Base-by-base conservation (phyloP, 2,329 filamentous ascomycete species). In the Trichoderma sp. region DNA sequence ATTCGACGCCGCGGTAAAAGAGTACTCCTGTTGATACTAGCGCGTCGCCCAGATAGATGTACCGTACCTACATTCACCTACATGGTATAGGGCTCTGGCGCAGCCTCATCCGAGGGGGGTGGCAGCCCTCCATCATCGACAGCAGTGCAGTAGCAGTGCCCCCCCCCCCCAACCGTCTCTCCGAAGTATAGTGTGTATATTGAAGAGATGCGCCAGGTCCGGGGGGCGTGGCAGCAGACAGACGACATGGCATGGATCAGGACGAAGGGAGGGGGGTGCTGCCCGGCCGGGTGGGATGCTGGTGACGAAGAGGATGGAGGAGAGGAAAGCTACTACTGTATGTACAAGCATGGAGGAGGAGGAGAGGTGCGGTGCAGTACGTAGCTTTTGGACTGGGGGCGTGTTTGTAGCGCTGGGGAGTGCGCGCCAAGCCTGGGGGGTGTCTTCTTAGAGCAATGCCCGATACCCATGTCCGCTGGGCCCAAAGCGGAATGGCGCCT, bases 21-120 rank as follows among this genome's bases (percentile, higher is more conserved):
- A 25, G 58, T 37, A 39, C 53, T 58, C 35, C 34, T 45, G 37
- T 57, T 57, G n/a, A 61, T 61, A 34, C 63, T 65, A 57, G 63
- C 17, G 54, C 37, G 32, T 67, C 54, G 54, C 37, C 35, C 56
- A 52, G 61, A 58, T 59, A 29, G 37, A 67, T 61, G 58, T 56
- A 64, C n/a, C 42, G 42, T 19, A 10, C 42, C 19, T 48, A n/a
- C n/a, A n/a, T n/a, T n/a, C n/a, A n/a, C 50, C 57, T 61, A 54
- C 58, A 61, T 61, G 50, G 42, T 48, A 39, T 67, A 63, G 59
- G 59, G 59, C 59, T 39, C 58, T 56, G 64, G 70, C 64, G 52
- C 67, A 73, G 68, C 68, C 70, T 72, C 71, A 69, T 70, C 70
- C 60, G 67, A 66, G 67, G 63, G 67, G 27, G 34, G 32, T 27